A percentile compares a stretch with the other conserved stretches of the same genome.
phyloP scores from a whole-genome alignment of 1,284 basidiomycete species.

The Cystobasidium slooffiae region DNA sequence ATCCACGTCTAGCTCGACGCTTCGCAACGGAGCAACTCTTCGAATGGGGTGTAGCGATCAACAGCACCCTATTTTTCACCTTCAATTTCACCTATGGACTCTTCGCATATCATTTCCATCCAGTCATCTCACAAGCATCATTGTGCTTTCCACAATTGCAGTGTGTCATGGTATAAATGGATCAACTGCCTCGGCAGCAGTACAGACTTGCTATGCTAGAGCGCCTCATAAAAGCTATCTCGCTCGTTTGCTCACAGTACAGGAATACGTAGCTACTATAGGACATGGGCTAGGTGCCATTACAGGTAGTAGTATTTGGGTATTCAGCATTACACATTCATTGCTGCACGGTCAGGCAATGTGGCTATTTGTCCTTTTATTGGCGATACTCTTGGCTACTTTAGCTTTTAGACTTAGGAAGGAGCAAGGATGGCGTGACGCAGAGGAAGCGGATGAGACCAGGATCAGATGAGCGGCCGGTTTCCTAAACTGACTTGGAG shows the following conservation, averaged over 20 bases:
- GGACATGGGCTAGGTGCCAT: conserved; percentile 19
- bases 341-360: conserved; percentile 27
- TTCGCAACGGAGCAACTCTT: conserved; percentile 13
- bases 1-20: conserved; percentile 7
- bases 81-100: conserved; percentile 17
- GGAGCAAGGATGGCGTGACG: conserved; percentile 4
- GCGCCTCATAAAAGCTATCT: conserved; percentile 18
- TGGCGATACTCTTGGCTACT: not conserved
- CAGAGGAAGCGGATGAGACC: not conserved
- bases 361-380: conserved; percentile 17
- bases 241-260: conserved; percentile 17
- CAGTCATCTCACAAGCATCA: not conserved
- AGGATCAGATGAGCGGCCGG: not conserved
- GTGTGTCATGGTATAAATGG: not conserved
- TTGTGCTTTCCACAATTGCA: conserved; percentile 1
- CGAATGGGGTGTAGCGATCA: not conserved
- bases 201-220: conserved; percentile 5
- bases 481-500: too few species aligned
- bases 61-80: not conserved
- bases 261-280: conserved; percentile 17
- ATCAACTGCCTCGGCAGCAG: not conserved
- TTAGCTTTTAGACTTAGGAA: not conserved
- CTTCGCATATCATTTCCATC: not conserved
- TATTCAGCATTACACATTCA: not conserved
- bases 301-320: conserved; percentile 11